Percentiles rank a stretch among this genome's conserved stretches.
Conservation (phyloP, 192 early-diverging fungal genomes). For the Paraglomus brasilianum region DNA sequence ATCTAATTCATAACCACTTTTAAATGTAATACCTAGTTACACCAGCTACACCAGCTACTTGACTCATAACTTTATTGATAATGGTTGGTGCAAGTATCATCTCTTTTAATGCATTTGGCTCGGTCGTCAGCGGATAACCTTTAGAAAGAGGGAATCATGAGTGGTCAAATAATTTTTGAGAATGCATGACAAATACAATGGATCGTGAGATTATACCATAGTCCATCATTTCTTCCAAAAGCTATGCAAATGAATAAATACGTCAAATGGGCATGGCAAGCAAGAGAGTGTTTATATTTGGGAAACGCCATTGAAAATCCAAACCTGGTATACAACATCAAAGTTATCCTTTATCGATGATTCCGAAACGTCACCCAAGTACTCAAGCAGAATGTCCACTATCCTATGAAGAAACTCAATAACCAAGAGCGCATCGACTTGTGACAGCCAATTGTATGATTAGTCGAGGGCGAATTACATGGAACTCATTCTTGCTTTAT, state of each 20-base stretch:
- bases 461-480: not conserved
- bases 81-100: conserved; percentile 86
- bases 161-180: not conserved
- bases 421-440: conserved; percentile 79
- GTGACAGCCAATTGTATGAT: not conserved
- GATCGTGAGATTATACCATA: conserved; percentile 48
- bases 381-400: conserved; percentile 76
- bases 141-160: not conserved
- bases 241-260: conserved; percentile 48
- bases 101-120: conserved; percentile 79
- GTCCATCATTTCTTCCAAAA: conserved; percentile 94
- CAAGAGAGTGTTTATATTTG: conserved; percentile 16
- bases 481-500: not conserved
- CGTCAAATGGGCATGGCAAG: too few species aligned
- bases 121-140: conserved; percentile 81
- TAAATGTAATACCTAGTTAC: conserved; percentile 22
- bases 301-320: too few species aligned
- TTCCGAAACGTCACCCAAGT: conserved; percentile 82
- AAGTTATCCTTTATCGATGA: conserved; percentile 88
- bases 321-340: conserved; percentile 82
- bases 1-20: conserved; percentile 5
- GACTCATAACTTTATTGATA: conserved; percentile 81
- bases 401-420: conserved; percentile 85
- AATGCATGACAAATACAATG: not conserved
- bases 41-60: conserved; percentile 63